A percentile compares a stretch with the other conserved stretches of the same genome.
These are phyloP conservation scores for Cystobasidium slooffiae DNA, from an alignment of 1,284 basidiomycete genomes.

Conservation along the genomic window DNA sequence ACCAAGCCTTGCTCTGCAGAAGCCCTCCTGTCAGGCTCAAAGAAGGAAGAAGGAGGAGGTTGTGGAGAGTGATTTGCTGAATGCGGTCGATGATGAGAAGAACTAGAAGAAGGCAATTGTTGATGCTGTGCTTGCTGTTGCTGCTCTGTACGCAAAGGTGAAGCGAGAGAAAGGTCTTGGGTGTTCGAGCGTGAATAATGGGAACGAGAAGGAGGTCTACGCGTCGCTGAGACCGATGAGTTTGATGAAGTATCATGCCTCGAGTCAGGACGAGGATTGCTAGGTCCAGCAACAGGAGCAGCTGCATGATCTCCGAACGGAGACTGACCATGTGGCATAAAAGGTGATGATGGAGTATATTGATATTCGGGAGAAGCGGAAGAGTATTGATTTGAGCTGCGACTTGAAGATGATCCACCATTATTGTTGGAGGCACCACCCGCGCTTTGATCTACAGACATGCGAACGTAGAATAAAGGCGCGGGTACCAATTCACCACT, in stretches of 20 bases:
- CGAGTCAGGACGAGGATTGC: conserved; percentile 17
- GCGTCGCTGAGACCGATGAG: conserved; percentile 23
- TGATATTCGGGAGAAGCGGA: conserved; percentile 26
- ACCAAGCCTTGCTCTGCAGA: conserved; percentile 22
- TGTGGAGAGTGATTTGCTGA: conserved; percentile 8
- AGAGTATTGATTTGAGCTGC: background rate
- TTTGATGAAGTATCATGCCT: conserved; percentile 32
- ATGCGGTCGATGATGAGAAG: conserved; percentile 20
- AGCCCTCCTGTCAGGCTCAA: conserved; percentile 25
- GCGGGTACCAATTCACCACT: conserved; percentile 33
- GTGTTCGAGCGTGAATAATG: conserved; percentile 3
- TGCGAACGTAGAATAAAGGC: conserved; percentile 34
- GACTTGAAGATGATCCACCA: background rate
- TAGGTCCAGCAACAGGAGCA: background rate
- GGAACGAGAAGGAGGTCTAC: conserved; percentile 18
- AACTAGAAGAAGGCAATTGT: background rate
- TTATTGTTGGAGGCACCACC: background rate
- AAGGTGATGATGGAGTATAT: conserved; percentile 11
- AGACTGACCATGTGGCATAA: background rate
- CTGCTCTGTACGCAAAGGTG: conserved; percentile 10
- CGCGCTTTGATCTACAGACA: conserved; percentile 11
- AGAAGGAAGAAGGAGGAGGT: conserved; percentile 8
- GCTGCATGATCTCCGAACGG: conserved; percentile 5
- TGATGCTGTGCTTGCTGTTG: background rate
- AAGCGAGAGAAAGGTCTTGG: background rate